Percentiles rank a stretch among this genome's conserved stretches.
Conservation (phyloP, 148 eudicot species). For the Oxyria digyna region DNA sequence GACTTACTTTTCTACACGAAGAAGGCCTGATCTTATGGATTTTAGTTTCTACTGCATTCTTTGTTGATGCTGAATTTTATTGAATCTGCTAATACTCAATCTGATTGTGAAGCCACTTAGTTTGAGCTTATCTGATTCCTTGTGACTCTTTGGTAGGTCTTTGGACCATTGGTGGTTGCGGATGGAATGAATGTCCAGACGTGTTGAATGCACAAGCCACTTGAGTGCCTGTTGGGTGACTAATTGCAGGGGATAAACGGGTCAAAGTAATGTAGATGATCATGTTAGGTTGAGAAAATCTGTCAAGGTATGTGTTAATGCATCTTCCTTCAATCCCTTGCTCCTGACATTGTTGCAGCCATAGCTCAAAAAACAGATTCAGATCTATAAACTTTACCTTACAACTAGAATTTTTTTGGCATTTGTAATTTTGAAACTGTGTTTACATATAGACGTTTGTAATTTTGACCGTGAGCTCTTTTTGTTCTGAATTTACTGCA, state of each 20-base stretch:
- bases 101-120: neutral
- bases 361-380: neutral
- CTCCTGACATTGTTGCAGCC: neutral
- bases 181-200: slow-evolving; percentile 99
- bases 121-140: neutral
- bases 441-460: no score
- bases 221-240: neutral
- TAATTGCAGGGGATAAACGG: slow-evolving; percentile 38
- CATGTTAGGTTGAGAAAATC: slow-evolving; percentile 27
- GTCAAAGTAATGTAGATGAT: slow-evolving; percentile 30
- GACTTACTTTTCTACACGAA: no score
- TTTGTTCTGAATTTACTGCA: no score
- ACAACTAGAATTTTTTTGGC: neutral
- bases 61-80: no score
- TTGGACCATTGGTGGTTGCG: slow-evolving; percentile 97
- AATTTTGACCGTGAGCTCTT: no score
- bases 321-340: neutral
- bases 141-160: slow-evolving; percentile 37
- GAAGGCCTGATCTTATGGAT: no score
- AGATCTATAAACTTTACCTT: neutral
- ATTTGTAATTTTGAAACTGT: no score
- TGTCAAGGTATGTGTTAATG: slow-evolving; percentile 34
- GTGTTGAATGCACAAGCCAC: no score
- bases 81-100: neutral
- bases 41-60: neutral